Conservation (phyloP, 139 green algal genomes). For the Yamagishiella unicocca region DNA sequence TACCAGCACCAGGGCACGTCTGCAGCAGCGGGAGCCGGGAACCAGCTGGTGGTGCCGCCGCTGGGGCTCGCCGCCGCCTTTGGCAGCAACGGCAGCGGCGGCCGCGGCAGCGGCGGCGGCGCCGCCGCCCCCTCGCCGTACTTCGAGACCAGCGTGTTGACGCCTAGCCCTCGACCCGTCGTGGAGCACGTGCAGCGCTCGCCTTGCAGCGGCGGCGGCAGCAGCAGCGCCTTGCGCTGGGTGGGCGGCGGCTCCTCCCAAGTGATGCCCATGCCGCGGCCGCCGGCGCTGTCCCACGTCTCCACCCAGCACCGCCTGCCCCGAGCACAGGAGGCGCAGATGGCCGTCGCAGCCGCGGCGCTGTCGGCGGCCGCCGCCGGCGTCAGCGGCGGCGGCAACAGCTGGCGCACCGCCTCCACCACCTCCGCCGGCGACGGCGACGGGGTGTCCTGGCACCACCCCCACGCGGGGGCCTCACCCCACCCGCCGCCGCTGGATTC, state of each 20-base stretch:
- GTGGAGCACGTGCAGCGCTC: constrained; percentile 25
- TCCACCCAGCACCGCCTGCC: background rate
- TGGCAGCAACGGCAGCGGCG: too few relatives aligned
- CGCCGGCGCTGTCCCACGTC: background rate
- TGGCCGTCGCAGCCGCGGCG: constrained; percentile 14
- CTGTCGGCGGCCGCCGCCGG: background rate
- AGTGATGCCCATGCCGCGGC: background rate
- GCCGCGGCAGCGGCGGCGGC: background rate
- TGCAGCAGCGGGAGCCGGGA: background rate
- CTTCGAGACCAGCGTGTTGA: background rate
- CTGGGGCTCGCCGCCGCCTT: background rate
- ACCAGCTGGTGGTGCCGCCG: background rate
- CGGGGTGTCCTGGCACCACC: background rate
- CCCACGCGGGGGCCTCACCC: background rate
- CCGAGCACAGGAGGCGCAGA: constrained; percentile 31
- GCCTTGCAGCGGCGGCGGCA: background rate
- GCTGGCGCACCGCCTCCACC: background rate
- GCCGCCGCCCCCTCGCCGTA: background rate
- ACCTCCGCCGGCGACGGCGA: background rate
- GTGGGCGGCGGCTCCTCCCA: background rate
- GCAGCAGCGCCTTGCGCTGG: background rate
- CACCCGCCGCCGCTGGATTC: background rate
- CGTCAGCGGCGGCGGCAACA: background rate
- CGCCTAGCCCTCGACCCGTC: background rate
- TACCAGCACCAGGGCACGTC: too few relatives aligned